These are phyloP conservation scores for Fagopyrum esculentum DNA, from an alignment of 148 eudicot genomes.

Conservation along the genomic window DNA sequence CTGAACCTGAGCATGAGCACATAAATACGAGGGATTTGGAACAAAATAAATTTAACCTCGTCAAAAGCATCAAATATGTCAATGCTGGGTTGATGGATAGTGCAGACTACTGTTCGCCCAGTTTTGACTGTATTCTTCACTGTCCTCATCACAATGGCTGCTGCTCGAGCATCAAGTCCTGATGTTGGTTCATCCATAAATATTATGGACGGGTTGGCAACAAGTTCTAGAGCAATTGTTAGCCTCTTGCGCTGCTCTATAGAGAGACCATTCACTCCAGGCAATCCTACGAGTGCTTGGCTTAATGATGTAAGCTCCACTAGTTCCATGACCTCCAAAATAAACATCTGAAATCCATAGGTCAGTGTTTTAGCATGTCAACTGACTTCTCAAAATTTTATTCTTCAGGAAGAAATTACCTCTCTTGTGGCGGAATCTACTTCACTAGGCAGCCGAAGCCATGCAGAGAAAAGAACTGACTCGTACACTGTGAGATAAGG, in stretches of 20 bases:
- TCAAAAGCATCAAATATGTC: constrained; percentile 35
- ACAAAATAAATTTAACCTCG: constrained; percentile 15
- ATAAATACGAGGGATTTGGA: not conserved
- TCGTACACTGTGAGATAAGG: constrained; percentile 8
- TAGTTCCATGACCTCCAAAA: constrained; percentile 27
- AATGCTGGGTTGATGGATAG: constrained; percentile 36
- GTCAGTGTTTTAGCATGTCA: not conserved
- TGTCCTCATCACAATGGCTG: constrained; percentile 34
- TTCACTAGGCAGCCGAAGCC: constrained; percentile 6
- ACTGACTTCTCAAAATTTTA: not conserved
- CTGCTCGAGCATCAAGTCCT: constrained; percentile 38
- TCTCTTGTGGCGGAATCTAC: not conserved
- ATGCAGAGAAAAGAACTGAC: constrained; percentile 10
- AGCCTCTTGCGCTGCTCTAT: constrained; percentile 34
- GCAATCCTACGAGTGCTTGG: constrained; percentile 28
- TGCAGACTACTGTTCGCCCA: constrained; percentile 34
- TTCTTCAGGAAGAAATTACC: not conserved
- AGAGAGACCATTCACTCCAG: constrained; percentile 29
- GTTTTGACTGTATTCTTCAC: constrained; percentile 30
- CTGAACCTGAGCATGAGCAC: no score
- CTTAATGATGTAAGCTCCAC: constrained; percentile 30
- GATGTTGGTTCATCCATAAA: constrained; percentile 42
- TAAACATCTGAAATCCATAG: constrained; percentile 15
- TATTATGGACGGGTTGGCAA: constrained; percentile 35
- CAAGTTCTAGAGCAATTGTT: constrained; percentile 33